phyloP scores from a whole-genome alignment of 2,329 filamentous ascomycete genomes.

The Colletotrichum sublineola region DNA sequence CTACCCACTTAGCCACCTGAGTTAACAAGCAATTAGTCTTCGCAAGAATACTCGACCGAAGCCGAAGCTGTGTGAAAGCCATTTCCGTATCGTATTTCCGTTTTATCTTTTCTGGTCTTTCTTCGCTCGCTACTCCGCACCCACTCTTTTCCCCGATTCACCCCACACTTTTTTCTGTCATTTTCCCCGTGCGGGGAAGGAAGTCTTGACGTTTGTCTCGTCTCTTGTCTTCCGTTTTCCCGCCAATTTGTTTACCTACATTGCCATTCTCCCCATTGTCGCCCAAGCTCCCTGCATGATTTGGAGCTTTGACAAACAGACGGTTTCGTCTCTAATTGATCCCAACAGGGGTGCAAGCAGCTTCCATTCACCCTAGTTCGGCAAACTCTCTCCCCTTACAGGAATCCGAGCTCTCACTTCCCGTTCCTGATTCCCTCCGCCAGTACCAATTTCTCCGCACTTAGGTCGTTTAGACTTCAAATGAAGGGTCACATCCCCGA shows the following conservation, averaged over 20 bases:
- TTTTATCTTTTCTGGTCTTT: not conserved
- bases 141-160: slow-evolving; percentile 21
- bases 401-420: not conserved
- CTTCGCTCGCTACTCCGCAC: not conserved
- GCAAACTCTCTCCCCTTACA: not conserved
- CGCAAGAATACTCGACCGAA: slow-evolving; percentile 13
- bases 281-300: not conserved
- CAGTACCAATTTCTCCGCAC: slow-evolving; percentile 29
- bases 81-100: not conserved
- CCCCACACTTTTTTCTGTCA: slow-evolving; percentile 11
- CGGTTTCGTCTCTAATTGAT: not conserved
- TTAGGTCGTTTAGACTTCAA: slow-evolving; percentile 28
- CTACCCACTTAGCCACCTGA: too few species aligned
- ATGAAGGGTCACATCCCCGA: slow-evolving; percentile 30
- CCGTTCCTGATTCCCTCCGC: slow-evolving; percentile 5
- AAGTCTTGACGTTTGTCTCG: not conserved
- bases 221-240: not conserved
- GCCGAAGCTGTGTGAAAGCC: not conserved
- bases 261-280: not conserved
- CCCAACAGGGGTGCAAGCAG: not conserved
- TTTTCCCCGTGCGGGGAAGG: slow-evolving; percentile 29
- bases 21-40: not conserved
- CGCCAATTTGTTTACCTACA: not conserved
- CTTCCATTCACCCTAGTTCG: not conserved
- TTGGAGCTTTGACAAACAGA: not conserved